Percentiles rank a stretch among this genome's conserved stretches.
Evolutionary conservation across 2,329 filamentous ascomycete species (phyloP).

Genomic region (Aspergillus fijiensis): DNA sequence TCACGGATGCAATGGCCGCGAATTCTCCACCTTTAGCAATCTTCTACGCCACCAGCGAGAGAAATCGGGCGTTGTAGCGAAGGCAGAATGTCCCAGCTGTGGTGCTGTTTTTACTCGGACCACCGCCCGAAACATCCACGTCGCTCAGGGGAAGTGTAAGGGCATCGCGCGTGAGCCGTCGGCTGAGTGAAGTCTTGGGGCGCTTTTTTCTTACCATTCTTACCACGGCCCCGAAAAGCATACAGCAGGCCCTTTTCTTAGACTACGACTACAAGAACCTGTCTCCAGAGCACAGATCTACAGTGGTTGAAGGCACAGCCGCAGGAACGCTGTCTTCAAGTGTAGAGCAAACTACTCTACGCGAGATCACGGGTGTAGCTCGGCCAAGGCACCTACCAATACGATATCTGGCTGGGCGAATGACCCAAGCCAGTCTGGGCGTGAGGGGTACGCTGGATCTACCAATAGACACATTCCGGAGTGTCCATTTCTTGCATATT

Average conservation of each 20-base stretch:
- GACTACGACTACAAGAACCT: not conserved
- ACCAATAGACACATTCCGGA: not conserved
- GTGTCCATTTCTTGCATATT: conserved; percentile 3
- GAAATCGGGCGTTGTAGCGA: conserved; percentile 86
- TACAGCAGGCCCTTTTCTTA: not conserved
- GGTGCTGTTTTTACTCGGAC: conserved; percentile 92
- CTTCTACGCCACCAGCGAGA: conserved; percentile 88
- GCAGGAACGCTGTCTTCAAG: not conserved
- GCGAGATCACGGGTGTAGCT: not conserved
- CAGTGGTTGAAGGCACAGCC: not conserved
- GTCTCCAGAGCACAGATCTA: not conserved
- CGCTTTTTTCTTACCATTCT: no score
- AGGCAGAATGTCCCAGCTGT: conserved; percentile 86
- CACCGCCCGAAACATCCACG: conserved; percentile 82
- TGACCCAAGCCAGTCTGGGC: not conserved
- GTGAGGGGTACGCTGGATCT: not conserved
- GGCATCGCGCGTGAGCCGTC: conserved; percentile 38
- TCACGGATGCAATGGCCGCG: conserved; percentile 90
- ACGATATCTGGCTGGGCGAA: not conserved
- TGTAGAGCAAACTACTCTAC: not conserved
- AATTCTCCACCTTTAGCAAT: conserved; percentile 97
- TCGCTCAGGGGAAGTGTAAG: conserved; percentile 89
- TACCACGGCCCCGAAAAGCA: not conserved
- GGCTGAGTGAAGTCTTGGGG: conserved; percentile 17
- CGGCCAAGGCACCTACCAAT: not conserved